phyloP scores from a whole-genome alignment of 495 filamentous ascomycete species.

The Neurospora africana region DNA sequence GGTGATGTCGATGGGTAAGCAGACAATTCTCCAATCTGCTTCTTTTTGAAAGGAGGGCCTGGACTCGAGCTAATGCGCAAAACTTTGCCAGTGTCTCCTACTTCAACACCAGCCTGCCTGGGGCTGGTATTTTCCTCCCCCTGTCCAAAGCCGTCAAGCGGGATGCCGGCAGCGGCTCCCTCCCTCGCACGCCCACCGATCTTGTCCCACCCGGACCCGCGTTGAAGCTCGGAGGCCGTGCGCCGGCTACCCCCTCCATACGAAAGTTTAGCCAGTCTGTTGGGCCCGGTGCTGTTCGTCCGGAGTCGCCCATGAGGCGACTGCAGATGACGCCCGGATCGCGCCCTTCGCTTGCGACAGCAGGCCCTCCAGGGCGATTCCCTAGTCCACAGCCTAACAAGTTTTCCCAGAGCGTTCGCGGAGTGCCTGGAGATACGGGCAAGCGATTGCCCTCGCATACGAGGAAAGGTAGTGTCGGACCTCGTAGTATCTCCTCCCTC shows the following conservation, averaged over 20 bases:
- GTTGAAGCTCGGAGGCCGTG: slow-evolving; percentile 43
- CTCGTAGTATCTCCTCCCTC: slow-evolving; percentile 43
- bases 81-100: slow-evolving; percentile 52
- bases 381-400: slow-evolving; percentile 58
- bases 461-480: slow-evolving; percentile 40
- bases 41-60: not conserved
- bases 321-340: slow-evolving; percentile 46
- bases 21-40: not conserved
- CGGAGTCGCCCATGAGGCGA: slow-evolving; percentile 69
- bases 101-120: slow-evolving; percentile 67
- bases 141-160: slow-evolving; percentile 72
- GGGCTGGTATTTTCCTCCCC: slow-evolving; percentile 90
- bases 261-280: slow-evolving; percentile 77
- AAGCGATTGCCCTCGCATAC: slow-evolving; percentile 35
- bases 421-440: slow-evolving; percentile 45
- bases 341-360: slow-evolving; percentile 44
- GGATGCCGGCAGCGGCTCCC: slow-evolving; percentile 43
- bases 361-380: slow-evolving; percentile 39
- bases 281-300: slow-evolving; percentile 68
- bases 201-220: slow-evolving; percentile 40
- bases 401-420: slow-evolving; percentile 53
- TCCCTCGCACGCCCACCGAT: slow-evolving; percentile 57
- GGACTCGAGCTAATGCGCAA: not conserved
- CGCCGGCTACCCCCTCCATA: slow-evolving; percentile 53
- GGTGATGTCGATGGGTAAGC: slow-evolving; percentile 92